A percentile compares a stretch with the other conserved stretches of the same genome.
phyloP scores from a whole-genome alignment of 202 grass and related monocot species.

The Sporobolus alterniflorus region DNA sequence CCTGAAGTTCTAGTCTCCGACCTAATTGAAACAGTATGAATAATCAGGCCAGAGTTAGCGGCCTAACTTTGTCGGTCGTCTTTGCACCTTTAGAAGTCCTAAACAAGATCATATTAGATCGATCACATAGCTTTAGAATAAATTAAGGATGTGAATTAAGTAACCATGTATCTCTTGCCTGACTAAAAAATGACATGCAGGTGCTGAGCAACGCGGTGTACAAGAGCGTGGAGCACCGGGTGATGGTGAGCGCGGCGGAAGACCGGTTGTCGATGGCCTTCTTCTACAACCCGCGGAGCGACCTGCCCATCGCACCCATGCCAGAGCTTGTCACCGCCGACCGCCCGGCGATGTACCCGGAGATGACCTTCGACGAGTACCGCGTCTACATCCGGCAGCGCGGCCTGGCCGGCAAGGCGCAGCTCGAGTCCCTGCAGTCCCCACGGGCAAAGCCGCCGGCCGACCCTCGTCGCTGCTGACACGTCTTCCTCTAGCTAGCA shows the following conservation, averaged over 20 bases:
- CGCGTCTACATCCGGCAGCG: slow-evolving; percentile 67
- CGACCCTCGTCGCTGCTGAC: not conserved
- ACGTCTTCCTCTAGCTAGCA: not conserved
- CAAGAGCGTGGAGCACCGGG: slow-evolving; percentile 91
- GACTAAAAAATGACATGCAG: slow-evolving; percentile 29
- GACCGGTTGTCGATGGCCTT: slow-evolving; percentile 80
- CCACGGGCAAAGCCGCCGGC: not conserved
- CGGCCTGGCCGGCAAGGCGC: slow-evolving; percentile 71
- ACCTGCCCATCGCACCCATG: slow-evolving; percentile 60
- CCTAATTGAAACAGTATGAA: not conserved
- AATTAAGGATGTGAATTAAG: not conserved
- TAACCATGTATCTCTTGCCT: not conserved
- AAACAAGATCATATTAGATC: not conserved
- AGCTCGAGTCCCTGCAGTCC: slow-evolving; percentile 55
- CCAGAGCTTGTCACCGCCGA: slow-evolving; percentile 52
- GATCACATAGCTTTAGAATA: too few relatives aligned
- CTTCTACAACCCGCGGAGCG: slow-evolving; percentile 94
- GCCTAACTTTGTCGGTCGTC: not conserved
- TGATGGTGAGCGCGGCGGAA: slow-evolving; percentile 56
- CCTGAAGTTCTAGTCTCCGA: not conserved
- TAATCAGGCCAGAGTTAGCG: not conserved
- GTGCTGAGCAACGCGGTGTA: slow-evolving; percentile 82
- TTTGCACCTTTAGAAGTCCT: not conserved
- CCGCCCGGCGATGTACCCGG: slow-evolving; percentile 53
- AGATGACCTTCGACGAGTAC: slow-evolving; percentile 91